phyloP scores from a whole-genome alignment of 2,329 filamentous ascomycete species.

The Eutypa lata region DNA sequence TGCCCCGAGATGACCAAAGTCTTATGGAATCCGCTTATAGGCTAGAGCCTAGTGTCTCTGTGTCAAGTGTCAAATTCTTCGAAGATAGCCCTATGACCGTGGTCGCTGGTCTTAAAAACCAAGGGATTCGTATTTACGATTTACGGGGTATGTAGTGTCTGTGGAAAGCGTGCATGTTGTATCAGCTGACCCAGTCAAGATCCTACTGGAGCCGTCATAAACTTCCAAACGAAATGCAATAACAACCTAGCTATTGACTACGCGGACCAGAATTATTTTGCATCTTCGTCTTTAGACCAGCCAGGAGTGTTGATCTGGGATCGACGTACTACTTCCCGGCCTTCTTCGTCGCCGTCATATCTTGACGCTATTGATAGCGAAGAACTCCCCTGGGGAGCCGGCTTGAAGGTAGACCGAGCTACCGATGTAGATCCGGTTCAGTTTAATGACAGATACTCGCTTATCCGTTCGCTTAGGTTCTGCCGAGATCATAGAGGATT shows the following conservation, averaged over 20 bases:
- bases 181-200: slow-evolving; percentile 28
- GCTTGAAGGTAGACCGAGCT: slow-evolving; percentile 54
- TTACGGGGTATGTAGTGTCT: slow-evolving; percentile 57
- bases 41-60: slow-evolving; percentile 66
- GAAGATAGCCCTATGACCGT: slow-evolving; percentile 72
- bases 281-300: slow-evolving; percentile 73
- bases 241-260: slow-evolving; percentile 77
- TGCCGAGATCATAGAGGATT: slow-evolving; percentile 60
- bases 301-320: slow-evolving; percentile 78
- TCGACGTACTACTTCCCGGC: slow-evolving; percentile 57
- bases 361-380: slow-evolving; percentile 58
- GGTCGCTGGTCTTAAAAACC: slow-evolving; percentile 71
- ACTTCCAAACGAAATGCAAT: slow-evolving; percentile 64
- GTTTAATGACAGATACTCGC: slow-evolving; percentile 54
- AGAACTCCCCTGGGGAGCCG: slow-evolving; percentile 60
- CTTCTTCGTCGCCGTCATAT: slow-evolving; percentile 52
- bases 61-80: slow-evolving; percentile 81
- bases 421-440: slow-evolving; percentile 54
- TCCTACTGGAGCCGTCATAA: slow-evolving; percentile 51
- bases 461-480: slow-evolving; percentile 61
- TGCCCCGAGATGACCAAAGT: slow-evolving; percentile 44
- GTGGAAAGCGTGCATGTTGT: background rate
- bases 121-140: slow-evolving; percentile 74
- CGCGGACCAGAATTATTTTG: slow-evolving; percentile 78
- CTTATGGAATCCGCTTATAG: slow-evolving; percentile 56